A percentile compares a stretch with the other conserved stretches of the same genome.
Conservation (phyloP, 768 basidiomycete genomes). For the Lentinula edodes region DNA sequence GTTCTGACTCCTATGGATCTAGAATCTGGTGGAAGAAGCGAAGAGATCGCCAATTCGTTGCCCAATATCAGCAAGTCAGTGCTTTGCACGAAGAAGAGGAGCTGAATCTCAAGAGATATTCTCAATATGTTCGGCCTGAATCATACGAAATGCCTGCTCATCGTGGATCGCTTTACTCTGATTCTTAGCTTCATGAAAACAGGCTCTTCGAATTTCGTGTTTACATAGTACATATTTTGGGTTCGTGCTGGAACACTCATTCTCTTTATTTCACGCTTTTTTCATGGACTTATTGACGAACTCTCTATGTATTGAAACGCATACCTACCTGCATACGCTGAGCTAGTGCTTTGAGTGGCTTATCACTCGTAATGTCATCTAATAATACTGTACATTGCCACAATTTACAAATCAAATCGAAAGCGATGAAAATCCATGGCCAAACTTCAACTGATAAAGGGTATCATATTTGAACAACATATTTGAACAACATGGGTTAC, state of each 20-base stretch:
- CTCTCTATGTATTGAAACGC: background rate
- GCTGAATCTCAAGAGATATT: background rate
- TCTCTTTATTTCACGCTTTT: background rate
- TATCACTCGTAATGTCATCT: background rate
- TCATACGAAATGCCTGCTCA: conserved; percentile 6
- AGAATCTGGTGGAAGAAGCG: conserved; percentile 23
- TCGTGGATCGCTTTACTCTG: background rate
- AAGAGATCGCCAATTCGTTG: conserved; percentile 9
- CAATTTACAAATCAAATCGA: background rate
- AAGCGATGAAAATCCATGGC: background rate
- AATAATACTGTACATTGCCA: background rate
- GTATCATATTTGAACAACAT: no score
- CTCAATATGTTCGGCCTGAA: conserved; percentile 1
- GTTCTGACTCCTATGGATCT: conserved; percentile 1
- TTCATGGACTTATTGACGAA: background rate
- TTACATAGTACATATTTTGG: background rate
- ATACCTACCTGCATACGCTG: background rate
- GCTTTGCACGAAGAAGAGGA: conserved; percentile 14
- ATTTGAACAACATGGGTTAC: no score
- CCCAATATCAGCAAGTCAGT: conserved; percentile 13
- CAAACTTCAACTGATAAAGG: no score
- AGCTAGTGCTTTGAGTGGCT: background rate
- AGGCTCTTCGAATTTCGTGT: background rate
- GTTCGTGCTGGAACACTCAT: background rate
- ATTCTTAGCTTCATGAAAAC: background rate